Base-by-base conservation (phyloP, 2,329 filamentous ascomycete species). In the Neopestalotiopsis clavispora region DNA sequence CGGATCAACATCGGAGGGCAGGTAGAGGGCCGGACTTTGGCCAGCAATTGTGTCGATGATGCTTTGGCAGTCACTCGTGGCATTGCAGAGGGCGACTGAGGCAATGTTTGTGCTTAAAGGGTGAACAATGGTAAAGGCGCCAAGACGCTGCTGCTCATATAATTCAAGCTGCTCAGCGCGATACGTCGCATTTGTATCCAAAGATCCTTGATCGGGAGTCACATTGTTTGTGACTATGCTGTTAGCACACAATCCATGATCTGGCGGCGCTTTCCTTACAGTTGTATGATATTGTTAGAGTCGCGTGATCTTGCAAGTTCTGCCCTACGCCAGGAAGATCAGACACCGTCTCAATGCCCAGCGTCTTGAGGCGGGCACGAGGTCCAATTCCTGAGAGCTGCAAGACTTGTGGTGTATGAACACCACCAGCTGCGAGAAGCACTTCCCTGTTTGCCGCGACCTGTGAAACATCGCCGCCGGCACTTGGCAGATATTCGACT, bases 401-500 rank as follows among this genome's bases (percentile, higher is more conserved):
- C 0, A 88, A 78, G 4, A 87, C 74, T 62, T 85, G 80, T 42
- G 78, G 84, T 20, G 76, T 85, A 71, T 80, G 77, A 6, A 81
- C 49, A 1, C 79, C 75, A 1, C 84, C 84, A 3, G 83, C 82
- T 0, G 80, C 78, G 4, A 85, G 67, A 14, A 85, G 76, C 4
- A 83, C 80, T 61, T 85, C 83, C 58, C 79, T 81, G 10, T 78
- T 59, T 80, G 81, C 68, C 81, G 82, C 70, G 84, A 86, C 72
- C 87, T 85, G 3, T 88, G 14, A 70, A 68, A 10, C 66, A 10
- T 10, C 4, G 12, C 65, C 67, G 7, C 28, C 61, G 7, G 66
- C 65, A 32, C 76, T 87, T 34, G 85, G 84, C 23, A 84, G 82
- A 71, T 86, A 89, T 72, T 91, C 87, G 1, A 92, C 84, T 0